phyloP scores from a whole-genome alignment of 768 basidiomycete species.

The Rubroboletus pulcherrimus region DNA sequence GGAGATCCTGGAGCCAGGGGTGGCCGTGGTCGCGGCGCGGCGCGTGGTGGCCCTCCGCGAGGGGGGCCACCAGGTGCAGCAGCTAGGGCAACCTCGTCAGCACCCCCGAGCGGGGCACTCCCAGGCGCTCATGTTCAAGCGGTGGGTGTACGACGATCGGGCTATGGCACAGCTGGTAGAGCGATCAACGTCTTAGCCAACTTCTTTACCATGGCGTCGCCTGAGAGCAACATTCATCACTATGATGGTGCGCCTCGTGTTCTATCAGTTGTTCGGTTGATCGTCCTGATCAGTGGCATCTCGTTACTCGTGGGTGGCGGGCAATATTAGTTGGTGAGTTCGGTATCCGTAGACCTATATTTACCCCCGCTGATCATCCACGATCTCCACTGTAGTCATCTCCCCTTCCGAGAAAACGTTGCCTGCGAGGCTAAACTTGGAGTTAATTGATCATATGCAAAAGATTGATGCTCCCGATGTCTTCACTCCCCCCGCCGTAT shows the following conservation, averaged over 20 bases:
- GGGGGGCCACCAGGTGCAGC: constrained; percentile 23
- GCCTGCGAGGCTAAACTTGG: constrained; percentile 66
- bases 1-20: constrained; percentile 25
- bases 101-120: constrained; percentile 32
- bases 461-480: constrained; percentile 51
- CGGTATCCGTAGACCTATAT: background rate
- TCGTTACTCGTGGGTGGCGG: background rate
- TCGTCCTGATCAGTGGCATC: constrained; percentile 21
- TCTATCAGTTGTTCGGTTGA: background rate
- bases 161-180: constrained; percentile 56
- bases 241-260: constrained; percentile 66
- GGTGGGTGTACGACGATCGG: constrained; percentile 66
- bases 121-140: constrained; percentile 41
- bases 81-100: constrained; percentile 16
- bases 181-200: constrained; percentile 47
- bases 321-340: constrained; percentile 21
- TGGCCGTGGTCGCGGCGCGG: constrained; percentile 25
- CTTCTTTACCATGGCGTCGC: constrained; percentile 60
- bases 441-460: constrained; percentile 64
- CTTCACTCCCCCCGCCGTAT: constrained; percentile 71
- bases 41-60: constrained; percentile 30
- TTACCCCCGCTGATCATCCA: constrained; percentile 9
- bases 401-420: constrained; percentile 64
- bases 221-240: constrained; percentile 64
- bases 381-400: constrained; percentile 45